Evolutionary conservation across 2,329 filamentous ascomycete genomes (phyloP).

Genomic region (Pestalotiopsis sp.): DNA sequence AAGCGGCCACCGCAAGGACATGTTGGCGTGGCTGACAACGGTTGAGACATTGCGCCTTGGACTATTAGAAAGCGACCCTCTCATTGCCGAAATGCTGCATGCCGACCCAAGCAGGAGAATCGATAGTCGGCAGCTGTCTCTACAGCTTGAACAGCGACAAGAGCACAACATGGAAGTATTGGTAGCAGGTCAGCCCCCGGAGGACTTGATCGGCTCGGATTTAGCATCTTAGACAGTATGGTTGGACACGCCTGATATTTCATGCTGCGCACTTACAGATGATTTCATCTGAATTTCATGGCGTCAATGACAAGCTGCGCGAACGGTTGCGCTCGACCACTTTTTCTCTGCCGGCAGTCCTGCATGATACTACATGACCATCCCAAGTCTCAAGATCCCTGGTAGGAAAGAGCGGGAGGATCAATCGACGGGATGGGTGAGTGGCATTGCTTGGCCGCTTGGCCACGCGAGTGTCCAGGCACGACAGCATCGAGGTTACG

Average conservation of each 20-base stretch:
- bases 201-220: not conserved
- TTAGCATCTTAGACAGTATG: not conserved
- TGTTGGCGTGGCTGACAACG: not conserved
- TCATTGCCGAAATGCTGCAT: constrained; percentile 1
- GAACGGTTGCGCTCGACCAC: not conserved
- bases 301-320: not conserved
- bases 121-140: not conserved
- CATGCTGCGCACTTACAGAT: not conserved
- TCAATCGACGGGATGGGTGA: not conserved
- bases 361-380: not conserved
- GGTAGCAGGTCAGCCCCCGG: not conserved
- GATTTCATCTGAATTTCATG: not conserved
- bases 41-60: not conserved
- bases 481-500: not conserved
- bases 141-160: not conserved
- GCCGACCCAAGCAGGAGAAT: not conserved
- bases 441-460: not conserved
- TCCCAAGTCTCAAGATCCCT: not conserved
- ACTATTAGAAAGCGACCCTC: not conserved
- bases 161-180: not conserved
- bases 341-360: not conserved
- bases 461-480: not conserved
- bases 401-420: not conserved
- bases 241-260: not conserved
- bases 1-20: not conserved